A percentile compares a stretch with the other conserved stretches of the same genome.
Conservation (phyloP, 2,329 filamentous ascomycete species). For the Chaetomium sp. region DNA sequence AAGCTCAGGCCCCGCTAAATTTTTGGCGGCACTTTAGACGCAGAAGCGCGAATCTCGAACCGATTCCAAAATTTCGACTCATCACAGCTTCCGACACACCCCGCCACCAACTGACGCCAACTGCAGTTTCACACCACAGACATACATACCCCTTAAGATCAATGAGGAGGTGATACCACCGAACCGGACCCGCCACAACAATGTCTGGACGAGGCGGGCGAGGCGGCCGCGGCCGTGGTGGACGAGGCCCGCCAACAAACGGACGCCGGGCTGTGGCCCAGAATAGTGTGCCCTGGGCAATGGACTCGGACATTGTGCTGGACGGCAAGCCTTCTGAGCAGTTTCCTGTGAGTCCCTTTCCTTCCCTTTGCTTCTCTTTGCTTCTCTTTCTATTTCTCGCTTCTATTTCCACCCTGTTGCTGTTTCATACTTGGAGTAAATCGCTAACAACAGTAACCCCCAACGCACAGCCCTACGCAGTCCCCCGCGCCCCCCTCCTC, state of each 20-base stretch:
- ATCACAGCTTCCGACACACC: not conserved
- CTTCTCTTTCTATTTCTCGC: not conserved
- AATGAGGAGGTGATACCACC: slow-evolving; percentile 7
- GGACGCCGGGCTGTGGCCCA: slow-evolving; percentile 41
- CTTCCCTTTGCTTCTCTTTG: not conserved
- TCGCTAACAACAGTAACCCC: too few relatives aligned
- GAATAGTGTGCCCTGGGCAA: slow-evolving; percentile 45
- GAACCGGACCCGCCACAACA: not conserved
- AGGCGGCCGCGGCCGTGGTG: slow-evolving; percentile 25
- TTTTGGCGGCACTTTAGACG: slow-evolving; percentile 1
- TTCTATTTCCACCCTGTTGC: too few relatives aligned
- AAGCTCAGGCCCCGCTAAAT: slow-evolving; percentile 11
- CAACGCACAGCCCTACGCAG: slow-evolving; percentile 39
- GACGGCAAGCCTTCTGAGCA: slow-evolving; percentile 53
- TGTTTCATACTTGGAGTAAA: too few relatives aligned
- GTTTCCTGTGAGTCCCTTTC: slow-evolving; percentile 42
- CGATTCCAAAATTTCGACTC: not conserved
- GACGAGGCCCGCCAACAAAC: slow-evolving; percentile 32
- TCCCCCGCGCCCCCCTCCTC: slow-evolving; percentile 41
- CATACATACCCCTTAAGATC: not conserved
- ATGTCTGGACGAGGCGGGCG: slow-evolving; percentile 51
- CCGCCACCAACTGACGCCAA: too few relatives aligned
- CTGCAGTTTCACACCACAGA: not conserved
- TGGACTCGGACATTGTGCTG: slow-evolving; percentile 42
- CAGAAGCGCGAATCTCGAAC: not conserved